Evolutionary conservation across 148 eudicot species (phyloP).

Genomic region (Agrostemma githago): DNA sequence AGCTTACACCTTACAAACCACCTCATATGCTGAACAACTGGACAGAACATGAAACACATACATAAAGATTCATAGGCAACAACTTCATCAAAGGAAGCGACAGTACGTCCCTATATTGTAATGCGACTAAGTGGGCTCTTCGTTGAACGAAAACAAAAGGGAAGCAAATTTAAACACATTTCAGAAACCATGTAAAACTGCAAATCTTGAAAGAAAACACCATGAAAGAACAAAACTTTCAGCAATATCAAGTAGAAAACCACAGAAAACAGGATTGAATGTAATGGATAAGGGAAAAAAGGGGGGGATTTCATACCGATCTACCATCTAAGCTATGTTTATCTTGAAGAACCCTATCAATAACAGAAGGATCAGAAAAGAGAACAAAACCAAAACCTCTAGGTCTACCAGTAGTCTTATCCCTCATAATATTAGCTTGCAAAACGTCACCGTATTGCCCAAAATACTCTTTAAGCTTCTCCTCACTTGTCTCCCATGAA

Average conservation of each 20-base stretch:
- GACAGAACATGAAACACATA: neutral
- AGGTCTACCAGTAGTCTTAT: constrained; percentile 65
- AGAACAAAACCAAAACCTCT: constrained; percentile 88
- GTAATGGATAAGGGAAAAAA: too few species aligned
- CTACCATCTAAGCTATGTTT: constrained; percentile 75
- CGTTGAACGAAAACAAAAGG: neutral
- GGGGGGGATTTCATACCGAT: constrained; percentile 36
- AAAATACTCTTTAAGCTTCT: constrained; percentile 68
- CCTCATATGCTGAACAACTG: neutral
- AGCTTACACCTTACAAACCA: neutral
- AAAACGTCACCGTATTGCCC: constrained; percentile 65
- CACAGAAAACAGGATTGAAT: too few species aligned
- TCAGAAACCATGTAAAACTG: neutral
- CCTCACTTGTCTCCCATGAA: constrained; percentile 88
- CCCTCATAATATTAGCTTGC: constrained; percentile 74
- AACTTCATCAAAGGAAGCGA: neutral
- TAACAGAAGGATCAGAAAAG: constrained; percentile 70
- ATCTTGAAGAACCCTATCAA: constrained; percentile 77
- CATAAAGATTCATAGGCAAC: neutral
- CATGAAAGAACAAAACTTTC: neutral
- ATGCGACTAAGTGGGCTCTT: too few species aligned
- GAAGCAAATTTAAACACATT: neutral
- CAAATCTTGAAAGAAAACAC: neutral
- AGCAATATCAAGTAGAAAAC: too few species aligned
- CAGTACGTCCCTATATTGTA: too few species aligned